Evolutionary conservation across 805 yeast species (phyloP).

Genomic region (Saccharomycopsis vini): DNA sequence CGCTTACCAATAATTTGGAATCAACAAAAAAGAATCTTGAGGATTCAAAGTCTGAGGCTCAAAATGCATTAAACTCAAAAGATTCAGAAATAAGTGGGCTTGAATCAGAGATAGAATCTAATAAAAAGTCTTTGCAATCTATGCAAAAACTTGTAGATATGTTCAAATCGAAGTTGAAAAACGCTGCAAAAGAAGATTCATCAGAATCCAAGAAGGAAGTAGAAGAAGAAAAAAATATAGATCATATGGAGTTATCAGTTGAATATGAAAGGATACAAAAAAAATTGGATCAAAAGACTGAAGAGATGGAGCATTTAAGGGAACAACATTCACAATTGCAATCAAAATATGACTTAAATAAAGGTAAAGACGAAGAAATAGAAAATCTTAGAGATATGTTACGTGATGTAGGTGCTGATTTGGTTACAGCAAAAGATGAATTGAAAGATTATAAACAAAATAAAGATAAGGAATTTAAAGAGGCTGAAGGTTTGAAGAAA

Average conservation of each 20-base stretch:
- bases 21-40: not conserved
- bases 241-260: conserved; percentile 3
- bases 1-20: not conserved
- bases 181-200: not conserved
- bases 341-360: conserved; percentile 1
- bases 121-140: conserved; percentile 3
- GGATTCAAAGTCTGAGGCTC: not conserved
- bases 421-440: conserved; percentile 60
- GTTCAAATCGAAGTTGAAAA: conserved; percentile 9
- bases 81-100: not conserved
- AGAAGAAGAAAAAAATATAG: not conserved
- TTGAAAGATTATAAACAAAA: conserved; percentile 29
- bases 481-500: conserved; percentile 15
- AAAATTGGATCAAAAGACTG: conserved; percentile 1
- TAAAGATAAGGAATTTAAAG: conserved; percentile 11
- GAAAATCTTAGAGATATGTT: conserved; percentile 69
- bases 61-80: not conserved
- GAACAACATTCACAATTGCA: conserved; percentile 3
- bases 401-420: conserved; percentile 65
- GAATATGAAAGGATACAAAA: conserved; percentile 2
- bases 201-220: not conserved
- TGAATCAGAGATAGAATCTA: no score
- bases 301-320: conserved; percentile 2
- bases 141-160: conserved; percentile 10
- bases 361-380: conserved; percentile 48